Evolutionary conservation across 345 rosid genomes (phyloP), one percentile per base, ranked within the genome.

Genomic region (Limnanthes douglasii): DNA sequence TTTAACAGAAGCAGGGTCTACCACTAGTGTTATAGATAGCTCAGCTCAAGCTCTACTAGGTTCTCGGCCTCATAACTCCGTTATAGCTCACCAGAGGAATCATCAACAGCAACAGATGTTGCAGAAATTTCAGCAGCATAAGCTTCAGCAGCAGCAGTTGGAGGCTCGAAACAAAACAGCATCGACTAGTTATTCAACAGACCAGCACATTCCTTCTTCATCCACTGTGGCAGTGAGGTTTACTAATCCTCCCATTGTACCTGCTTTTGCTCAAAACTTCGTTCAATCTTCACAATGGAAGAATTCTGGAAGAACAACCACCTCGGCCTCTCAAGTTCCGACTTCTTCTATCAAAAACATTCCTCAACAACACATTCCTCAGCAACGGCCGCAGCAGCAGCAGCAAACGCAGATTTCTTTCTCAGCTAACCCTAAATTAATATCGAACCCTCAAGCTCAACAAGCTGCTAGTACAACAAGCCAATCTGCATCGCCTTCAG

Each of bases 221-320:
- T 51, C 95, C 5, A 46, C 92, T 1, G 56, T 59, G 15, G 67
- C 79, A 41, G 45, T 62, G 15, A 90, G 77, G 63, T 78, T 66
- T 38, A 57, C 80, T 21, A 73, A 55, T 60, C 55, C 73, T 11
- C 45, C n/a, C n/a, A n/a, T n/a, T n/a, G n/a, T 60, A 15, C 24
- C 95, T 39, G 60, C 61, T 1, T 80, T 75, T 55, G 73, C 88
- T 6, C 93, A 68, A 41, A 92, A 58, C 49, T 63, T 76, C 46
- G 85, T 81, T 31, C 96, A 80, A 31, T 65, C 96, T 39, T 51
- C 81, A 31, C 99, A 71, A 45, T 85, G 99, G 99, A 90, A 80
- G 60, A 75, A 60, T 67, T 63, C 93, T 31, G 54, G 43, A 11
- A 70, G 85, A 54, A 50, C 78, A 8, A 35, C 68, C 11, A 42